Percentiles rank a stretch among this genome's conserved stretches.
phyloP scores from a whole-genome alignment of 805 yeast species.

The Metschnikowia lachancei region DNA sequence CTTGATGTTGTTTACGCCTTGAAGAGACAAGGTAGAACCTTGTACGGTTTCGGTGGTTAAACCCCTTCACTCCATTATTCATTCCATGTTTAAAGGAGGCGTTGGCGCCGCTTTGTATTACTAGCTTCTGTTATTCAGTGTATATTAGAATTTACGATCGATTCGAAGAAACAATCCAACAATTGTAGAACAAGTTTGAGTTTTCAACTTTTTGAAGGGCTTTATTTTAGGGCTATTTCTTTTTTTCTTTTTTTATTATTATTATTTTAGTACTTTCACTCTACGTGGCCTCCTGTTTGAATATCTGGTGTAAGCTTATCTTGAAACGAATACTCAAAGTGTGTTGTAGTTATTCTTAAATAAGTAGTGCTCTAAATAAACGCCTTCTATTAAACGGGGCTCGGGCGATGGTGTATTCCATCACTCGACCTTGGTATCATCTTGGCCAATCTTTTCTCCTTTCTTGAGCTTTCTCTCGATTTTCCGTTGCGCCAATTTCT shows the following conservation, averaged over 20 bases:
- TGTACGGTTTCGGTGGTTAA: slow-evolving; percentile 99
- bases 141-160: slow-evolving; percentile 24
- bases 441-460: slow-evolving; percentile 20
- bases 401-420: neutral
- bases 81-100: slow-evolving; percentile 2
- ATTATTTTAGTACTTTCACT: no score
- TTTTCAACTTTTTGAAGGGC: neutral
- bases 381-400: no score
- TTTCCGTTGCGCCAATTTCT: slow-evolving; percentile 21
- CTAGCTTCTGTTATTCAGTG: slow-evolving; percentile 23
- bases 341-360: no score
- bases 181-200: neutral
- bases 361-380: no score
- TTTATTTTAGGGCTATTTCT: no score
- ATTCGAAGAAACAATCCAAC: slow-evolving; percentile 7
- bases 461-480: slow-evolving; percentile 21
- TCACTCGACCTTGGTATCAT: neutral
- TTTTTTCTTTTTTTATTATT: no score
- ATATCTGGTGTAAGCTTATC: no score
- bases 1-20: slow-evolving; percentile 98
- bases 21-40: slow-evolving; percentile 99
- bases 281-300: no score
- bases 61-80: slow-evolving; percentile 6
- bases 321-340: no score
- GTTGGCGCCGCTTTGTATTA: slow-evolving; percentile 17